Conservation (phyloP, 2,329 filamentous ascomycete genomes). For the Fusarium devonianum region DNA sequence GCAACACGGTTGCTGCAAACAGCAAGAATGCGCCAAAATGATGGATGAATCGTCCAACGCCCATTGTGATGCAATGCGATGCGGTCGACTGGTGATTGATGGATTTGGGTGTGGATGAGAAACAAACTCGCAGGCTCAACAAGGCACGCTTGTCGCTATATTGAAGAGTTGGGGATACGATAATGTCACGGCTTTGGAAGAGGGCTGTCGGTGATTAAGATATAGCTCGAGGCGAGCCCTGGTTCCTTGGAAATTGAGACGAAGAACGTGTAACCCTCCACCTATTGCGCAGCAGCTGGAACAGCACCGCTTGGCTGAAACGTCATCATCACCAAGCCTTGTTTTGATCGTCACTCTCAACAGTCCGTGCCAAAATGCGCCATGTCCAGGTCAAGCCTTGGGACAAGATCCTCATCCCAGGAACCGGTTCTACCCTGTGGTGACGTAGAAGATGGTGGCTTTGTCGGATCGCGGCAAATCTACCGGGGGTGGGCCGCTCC, state of each 20-base stretch:
- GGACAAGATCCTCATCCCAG: slow-evolving; percentile 25
- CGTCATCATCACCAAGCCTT: slow-evolving; percentile 39
- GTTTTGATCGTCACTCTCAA: slow-evolving; percentile 21
- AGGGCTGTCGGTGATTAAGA: slow-evolving; percentile 11
- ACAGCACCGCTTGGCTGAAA: slow-evolving; percentile 30
- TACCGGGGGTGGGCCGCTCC: slow-evolving; percentile 26
- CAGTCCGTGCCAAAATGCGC: slow-evolving; percentile 24
- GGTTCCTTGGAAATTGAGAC: slow-evolving; percentile 9
- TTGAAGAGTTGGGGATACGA: slow-evolving; percentile 8
- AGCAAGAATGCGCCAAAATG: slow-evolving; percentile 66
- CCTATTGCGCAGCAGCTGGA: slow-evolving; percentile 24
- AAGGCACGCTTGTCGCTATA: background rate
- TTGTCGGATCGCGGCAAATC: slow-evolving; percentile 37
- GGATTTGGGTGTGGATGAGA: no score
- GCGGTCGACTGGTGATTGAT: slow-evolving; percentile 2
- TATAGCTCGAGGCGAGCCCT: slow-evolving; percentile 18
- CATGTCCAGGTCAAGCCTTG: slow-evolving; percentile 28
- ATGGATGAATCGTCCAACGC: slow-evolving; percentile 58
- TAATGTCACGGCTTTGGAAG: slow-evolving; percentile 1
- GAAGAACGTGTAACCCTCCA: slow-evolving; percentile 26
- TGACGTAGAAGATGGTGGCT: slow-evolving; percentile 39
- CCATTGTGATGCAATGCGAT: slow-evolving; percentile 49
- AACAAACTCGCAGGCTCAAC: background rate
- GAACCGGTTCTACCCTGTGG: slow-evolving; percentile 24
- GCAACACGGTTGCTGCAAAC: slow-evolving; percentile 60